These are phyloP conservation scores for Stephania cephalantha DNA, from an alignment of 164 flowering plant genomes.

Conservation along the genomic window DNA sequence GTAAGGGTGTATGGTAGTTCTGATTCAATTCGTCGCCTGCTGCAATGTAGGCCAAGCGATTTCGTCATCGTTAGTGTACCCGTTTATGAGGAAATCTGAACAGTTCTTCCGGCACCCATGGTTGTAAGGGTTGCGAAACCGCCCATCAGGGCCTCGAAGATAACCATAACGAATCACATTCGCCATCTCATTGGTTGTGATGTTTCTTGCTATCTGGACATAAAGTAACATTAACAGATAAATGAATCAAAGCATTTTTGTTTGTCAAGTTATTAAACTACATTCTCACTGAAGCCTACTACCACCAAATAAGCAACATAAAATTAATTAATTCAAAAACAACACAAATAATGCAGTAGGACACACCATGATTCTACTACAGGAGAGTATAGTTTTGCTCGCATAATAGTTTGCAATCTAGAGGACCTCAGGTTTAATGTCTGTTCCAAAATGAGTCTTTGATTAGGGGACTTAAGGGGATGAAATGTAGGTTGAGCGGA, in stretches of 20 bases:
- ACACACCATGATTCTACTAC: too few relatives aligned
- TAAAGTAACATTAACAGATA: not conserved
- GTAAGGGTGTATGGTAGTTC: not conserved
- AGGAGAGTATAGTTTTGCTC: too few relatives aligned
- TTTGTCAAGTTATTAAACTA: too few relatives aligned
- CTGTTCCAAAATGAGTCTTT: too few relatives aligned
- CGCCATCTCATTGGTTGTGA: constrained; percentile 87
- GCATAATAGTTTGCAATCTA: too few relatives aligned
- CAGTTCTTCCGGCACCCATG: constrained; percentile 89
- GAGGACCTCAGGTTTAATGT: too few relatives aligned
- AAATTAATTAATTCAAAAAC: too few relatives aligned
- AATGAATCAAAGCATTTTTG: not conserved
- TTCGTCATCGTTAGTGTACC: constrained; percentile 69
- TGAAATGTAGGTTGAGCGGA: too few relatives aligned
- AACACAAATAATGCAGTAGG: too few relatives aligned
- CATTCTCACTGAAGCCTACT: not conserved
- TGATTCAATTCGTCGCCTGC: constrained; percentile 30
- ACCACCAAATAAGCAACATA: not conserved
- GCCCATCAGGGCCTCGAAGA: constrained; percentile 85
- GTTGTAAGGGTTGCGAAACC: constrained; percentile 82
- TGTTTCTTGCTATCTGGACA: constrained; percentile 84
- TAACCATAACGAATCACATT: constrained; percentile 78
- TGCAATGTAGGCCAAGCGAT: constrained; percentile 68
- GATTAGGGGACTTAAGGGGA: too few relatives aligned
- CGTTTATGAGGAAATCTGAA: constrained; percentile 69